Evolutionary conservation across 2,329 filamentous ascomycete genomes (phyloP), one percentile per base, ranked within the genome.

Genomic region (Colletotrichum coccodes): DNA sequence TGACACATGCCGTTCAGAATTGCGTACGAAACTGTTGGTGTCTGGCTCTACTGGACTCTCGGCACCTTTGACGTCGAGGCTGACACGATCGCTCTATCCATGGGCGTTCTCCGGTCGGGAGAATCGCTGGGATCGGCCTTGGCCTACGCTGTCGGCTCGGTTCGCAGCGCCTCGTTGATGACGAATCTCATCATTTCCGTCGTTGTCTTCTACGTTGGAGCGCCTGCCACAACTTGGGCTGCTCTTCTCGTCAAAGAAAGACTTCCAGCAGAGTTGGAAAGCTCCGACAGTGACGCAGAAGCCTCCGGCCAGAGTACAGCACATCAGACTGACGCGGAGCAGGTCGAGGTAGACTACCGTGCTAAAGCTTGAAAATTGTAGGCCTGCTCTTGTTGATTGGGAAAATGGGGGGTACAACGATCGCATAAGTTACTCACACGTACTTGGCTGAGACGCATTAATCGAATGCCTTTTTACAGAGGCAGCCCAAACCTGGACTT

Each of bases 21-120:
- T 36, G 64, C 59, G 0, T 67, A 62, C 23, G 64, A 67, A 34
- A 67, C 50, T 14, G 42, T 67, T 6, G 58, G 64, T 0, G 58
- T 67, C 0, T 86, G 85, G 66, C 80, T 85, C 0, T 86, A 86
- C 74, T 86, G 83, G 83, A 73, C 85, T 14, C 77, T 86, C 0
- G 85, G 83, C 4, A 79, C 83, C 3, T 86, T 86, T 74, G 84
- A 85, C 64, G 79, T 85, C 61, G 84, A 86, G 42, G 75, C 86
- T 7, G 83, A 85, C 70, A 86, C 84, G 0, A 72, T 87, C 16
- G 84, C 85, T 0, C 77, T 86, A 0, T 81, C 79, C 2, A 83
- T 85, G 3, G 83, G 83, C 1, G 74, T 86, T 2, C 76, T 87
- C 4, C 77, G 84, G 4, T 84, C 82, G 0, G 85, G 85, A 52